Conservation (phyloP, 805 yeast species). For the Blastobotrys robertii region DNA sequence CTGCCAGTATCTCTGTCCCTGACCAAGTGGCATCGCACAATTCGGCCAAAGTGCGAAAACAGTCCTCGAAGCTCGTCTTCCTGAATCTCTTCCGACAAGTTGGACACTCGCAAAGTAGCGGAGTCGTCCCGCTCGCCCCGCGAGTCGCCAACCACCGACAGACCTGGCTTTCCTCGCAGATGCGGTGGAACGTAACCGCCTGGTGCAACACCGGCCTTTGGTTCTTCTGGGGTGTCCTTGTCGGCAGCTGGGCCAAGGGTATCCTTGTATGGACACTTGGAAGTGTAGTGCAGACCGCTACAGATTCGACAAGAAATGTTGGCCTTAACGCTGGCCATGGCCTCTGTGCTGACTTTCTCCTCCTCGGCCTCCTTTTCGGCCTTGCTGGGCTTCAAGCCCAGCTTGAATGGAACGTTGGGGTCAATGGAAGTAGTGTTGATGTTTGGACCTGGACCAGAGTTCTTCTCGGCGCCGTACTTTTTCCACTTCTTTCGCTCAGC, state of each 20-base stretch:
- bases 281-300: conserved; percentile 88
- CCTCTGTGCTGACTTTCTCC: conserved; percentile 37
- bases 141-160: conserved; percentile 31
- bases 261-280: conserved; percentile 93
- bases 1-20: conserved; percentile 89
- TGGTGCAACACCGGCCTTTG: conserved; percentile 29
- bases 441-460: conserved; percentile 76
- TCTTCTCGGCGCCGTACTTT: conserved; percentile 76
- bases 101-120: conserved; percentile 81
- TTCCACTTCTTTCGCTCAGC: conserved; percentile 85
- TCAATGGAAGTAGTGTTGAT: conserved; percentile 80
- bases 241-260: conserved; percentile 45
- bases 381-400: conserved; percentile 37
- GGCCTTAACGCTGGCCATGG: conserved; percentile 32
- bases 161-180: conserved; percentile 36
- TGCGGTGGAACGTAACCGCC: conserved; percentile 53
- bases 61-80: conserved; percentile 71
- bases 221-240: conserved; percentile 18
- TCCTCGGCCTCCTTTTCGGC: conserved; percentile 52
- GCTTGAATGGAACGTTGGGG: conserved; percentile 66
- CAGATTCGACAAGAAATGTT: conserved; percentile 73
- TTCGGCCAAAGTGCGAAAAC: conserved; percentile 60
- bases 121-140: conserved; percentile 67
- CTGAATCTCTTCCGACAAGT: conserved; percentile 74
- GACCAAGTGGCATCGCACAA: conserved; percentile 71